Evolutionary conservation across 192 early-diverging fungal species (phyloP).

Genomic region (Backusella parvicylindrica): DNA sequence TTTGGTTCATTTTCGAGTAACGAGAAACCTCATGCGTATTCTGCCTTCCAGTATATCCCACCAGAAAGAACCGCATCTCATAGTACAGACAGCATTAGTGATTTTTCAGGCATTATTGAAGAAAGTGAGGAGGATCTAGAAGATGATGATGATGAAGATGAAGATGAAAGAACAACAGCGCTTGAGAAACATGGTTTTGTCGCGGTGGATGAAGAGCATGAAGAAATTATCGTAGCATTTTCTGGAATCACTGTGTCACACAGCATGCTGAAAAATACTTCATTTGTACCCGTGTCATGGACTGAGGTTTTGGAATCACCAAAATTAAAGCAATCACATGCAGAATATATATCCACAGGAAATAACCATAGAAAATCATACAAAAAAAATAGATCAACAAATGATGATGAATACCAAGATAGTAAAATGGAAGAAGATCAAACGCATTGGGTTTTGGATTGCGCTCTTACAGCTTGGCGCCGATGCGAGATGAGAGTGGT

Average conservation of each 20-base stretch:
- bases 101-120: neutral
- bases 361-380: neutral
- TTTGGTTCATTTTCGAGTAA: neutral
- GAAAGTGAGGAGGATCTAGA: neutral
- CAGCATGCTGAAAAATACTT: constrained; percentile 12
- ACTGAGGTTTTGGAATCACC: neutral
- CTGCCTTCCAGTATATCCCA: constrained; percentile 11
- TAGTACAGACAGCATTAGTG: neutral
- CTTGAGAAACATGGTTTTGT: constrained; percentile 14
- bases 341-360: neutral
- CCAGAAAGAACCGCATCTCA: neutral
- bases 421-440: neutral
- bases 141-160: neutral
- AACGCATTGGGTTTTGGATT: constrained; percentile 19
- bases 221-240: constrained; percentile 25
- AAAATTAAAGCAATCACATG: neutral
- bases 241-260: neutral
- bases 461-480: constrained; percentile 24
- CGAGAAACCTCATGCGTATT: neutral
- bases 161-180: neutral
- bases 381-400: neutral
- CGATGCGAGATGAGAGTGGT: constrained; percentile 25
- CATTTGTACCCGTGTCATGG: constrained; percentile 19
- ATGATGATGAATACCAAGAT: neutral
- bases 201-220: constrained; percentile 22